These are phyloP conservation scores for Pochonia chlamydosporia DNA, from an alignment of 2,329 filamentous ascomycete species.

Conservation along the genomic window DNA sequence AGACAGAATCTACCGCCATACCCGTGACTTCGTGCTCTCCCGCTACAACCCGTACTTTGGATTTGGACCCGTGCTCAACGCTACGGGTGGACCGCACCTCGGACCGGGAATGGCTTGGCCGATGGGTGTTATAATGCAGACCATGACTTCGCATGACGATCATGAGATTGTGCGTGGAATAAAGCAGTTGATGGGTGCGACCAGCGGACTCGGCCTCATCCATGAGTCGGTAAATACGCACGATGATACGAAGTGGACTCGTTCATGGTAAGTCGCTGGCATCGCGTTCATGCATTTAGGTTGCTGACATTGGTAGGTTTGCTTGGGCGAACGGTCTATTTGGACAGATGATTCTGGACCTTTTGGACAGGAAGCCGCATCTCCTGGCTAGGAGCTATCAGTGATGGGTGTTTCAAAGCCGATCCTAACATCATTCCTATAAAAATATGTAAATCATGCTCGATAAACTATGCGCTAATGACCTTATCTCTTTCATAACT, in stretches of 20 bases:
- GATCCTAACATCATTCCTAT: too few relatives aligned
- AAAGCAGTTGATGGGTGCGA: slow-evolving; percentile 58
- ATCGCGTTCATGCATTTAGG: neutral
- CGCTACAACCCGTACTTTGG: slow-evolving; percentile 69
- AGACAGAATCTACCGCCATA: slow-evolving; percentile 63
- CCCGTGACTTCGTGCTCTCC: slow-evolving; percentile 67
- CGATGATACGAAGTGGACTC: slow-evolving; percentile 25
- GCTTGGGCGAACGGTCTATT: slow-evolving; percentile 89
- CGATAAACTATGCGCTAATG: too few relatives aligned
- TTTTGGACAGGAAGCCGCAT: slow-evolving; percentile 67
- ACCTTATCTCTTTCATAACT: too few relatives aligned
- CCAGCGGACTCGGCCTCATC: slow-evolving; percentile 67
- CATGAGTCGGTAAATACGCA: slow-evolving; percentile 55
- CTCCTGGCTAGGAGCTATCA: slow-evolving; percentile 50
- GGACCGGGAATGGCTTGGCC: slow-evolving; percentile 75
- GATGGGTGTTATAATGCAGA: slow-evolving; percentile 75
- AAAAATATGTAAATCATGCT: too few relatives aligned
- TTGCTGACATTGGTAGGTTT: slow-evolving; percentile 50
- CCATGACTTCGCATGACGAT: slow-evolving; percentile 71
- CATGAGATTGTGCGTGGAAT: slow-evolving; percentile 67
- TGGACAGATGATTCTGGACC: slow-evolving; percentile 72
- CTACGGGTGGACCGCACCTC: slow-evolving; percentile 46
- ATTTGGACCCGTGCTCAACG: slow-evolving; percentile 44
- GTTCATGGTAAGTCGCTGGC: slow-evolving; percentile 26
- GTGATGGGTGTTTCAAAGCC: too few relatives aligned